Base-by-base conservation (phyloP, 2,329 filamentous ascomycete species). In the Fusarium algeriense region DNA sequence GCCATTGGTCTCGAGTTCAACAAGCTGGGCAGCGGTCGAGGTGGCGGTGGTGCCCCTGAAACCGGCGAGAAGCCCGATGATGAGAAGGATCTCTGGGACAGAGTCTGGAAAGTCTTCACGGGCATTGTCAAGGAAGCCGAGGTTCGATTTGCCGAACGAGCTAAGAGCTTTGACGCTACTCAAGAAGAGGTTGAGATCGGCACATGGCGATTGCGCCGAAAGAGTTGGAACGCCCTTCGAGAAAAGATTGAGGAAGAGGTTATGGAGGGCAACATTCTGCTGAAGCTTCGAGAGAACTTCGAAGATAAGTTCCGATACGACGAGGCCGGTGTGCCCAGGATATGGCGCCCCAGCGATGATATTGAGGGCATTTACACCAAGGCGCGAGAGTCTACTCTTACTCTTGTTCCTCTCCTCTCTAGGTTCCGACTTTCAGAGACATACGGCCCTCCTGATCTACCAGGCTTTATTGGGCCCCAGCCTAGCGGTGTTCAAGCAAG, bases 251-350 rank as follows among this genome's bases (percentile, higher is more conserved):
- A 98, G 38, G 96, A 99, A 78, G 96, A 99, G 82, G 93, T 98
- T 78, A 97, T 97, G 90, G 96, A 98, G 83, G 95, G 95, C 76
- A 99, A 98, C 78, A 90, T 99, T 58, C 85, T 98, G 37, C 86
- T 98, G 74, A 99, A 99, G 85, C 89, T 99, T 55, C 90, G 96
- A 38, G 96, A 99, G 81, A 98, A 98, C 84, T 99, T 99, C 74
- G 96, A 99, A 82, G 96, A 99, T 84, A 98, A 97, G 82, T 99
- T 99, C 88, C 92, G 96, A 71, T 99, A 99, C 77, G 96, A 99
- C 77, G 95, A 98, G 65, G 90, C 91, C 10, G 96, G 96, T 30
- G 96, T 99, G 7, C 96, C 96, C 8, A 89, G 96, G 65, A 97
- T 99, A 81, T 99, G 96, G 96, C 91, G 95, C 28, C 96, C 96